phyloP scores from a whole-genome alignment of 2,329 filamentous ascomycete species.

The Mycosphaerella sp. region DNA sequence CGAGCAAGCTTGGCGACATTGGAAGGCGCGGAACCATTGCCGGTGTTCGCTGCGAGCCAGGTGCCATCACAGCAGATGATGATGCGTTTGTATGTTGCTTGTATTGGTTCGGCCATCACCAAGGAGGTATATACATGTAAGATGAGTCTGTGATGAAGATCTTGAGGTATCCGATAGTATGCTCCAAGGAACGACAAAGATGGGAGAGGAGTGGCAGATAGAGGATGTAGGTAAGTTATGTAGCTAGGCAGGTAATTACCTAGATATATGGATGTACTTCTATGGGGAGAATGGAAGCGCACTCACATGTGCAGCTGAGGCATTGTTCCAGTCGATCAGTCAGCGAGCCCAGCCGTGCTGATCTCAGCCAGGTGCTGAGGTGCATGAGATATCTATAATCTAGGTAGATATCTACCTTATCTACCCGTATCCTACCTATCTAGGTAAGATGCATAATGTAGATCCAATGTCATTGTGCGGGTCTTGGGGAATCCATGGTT shows the following conservation, averaged over 20 bases:
- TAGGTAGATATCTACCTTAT: too few species aligned
- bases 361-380: neutral
- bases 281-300: neutral
- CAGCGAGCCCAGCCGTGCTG: neutral
- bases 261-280: neutral
- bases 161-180: neutral
- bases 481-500: too few species aligned
- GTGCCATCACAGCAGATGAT: conserved; percentile 16
- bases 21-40: conserved; percentile 37
- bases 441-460: too few species aligned
- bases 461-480: too few species aligned
- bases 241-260: too few species aligned
- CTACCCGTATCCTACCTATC: too few species aligned
- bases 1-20: conserved; percentile 43
- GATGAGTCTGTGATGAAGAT: too few species aligned
- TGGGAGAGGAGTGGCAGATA: too few species aligned
- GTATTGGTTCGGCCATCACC: neutral
- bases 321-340: neutral
- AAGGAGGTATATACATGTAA: neutral
- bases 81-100: conserved; percentile 10
- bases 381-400: neutral
- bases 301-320: neutral
- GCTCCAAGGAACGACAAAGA: neutral
- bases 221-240: too few species aligned
- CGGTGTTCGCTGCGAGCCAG: conserved; percentile 39